A percentile compares a stretch with the other conserved stretches of the same genome.
These are phyloP conservation scores for Herpetomonas muscarum DNA, from an alignment of 208 protist genomes.

Conservation along the genomic window DNA sequence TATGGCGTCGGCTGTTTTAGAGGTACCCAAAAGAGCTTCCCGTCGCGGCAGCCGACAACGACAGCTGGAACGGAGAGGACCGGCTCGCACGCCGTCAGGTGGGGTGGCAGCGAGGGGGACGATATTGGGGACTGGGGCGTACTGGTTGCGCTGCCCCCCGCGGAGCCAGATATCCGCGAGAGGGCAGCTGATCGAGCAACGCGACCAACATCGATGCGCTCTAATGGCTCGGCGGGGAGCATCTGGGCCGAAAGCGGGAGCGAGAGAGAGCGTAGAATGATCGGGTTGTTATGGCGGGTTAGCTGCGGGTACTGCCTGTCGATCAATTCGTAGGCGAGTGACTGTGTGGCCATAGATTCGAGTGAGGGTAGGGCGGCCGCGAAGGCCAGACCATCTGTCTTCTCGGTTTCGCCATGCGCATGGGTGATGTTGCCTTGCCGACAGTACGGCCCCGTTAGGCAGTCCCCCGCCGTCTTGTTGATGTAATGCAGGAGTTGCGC, in stretches of 20 bases:
- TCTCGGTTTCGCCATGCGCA: constrained; percentile 11
- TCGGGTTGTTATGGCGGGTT: constrained; percentile 7
- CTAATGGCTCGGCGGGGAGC: constrained; percentile 45
- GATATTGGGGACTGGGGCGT: constrained; percentile 3
- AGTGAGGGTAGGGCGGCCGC: constrained; percentile 19
- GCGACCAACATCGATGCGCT: constrained; percentile 51
- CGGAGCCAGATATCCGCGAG: not conserved
- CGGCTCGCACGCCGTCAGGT: constrained; percentile 66
- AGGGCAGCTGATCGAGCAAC: constrained; percentile 5
- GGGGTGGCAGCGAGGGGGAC: constrained; percentile 18
- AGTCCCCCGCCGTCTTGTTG: constrained; percentile 33
- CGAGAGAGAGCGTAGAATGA: constrained; percentile 34
- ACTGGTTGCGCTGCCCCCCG: not conserved
- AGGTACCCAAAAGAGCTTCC: constrained; percentile 68
- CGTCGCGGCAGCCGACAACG: constrained; percentile 46
- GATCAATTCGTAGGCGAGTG: constrained; percentile 61
- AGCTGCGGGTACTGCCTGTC: constrained; percentile 28
- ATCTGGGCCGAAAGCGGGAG: constrained; percentile 43
- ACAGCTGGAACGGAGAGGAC: constrained; percentile 57
- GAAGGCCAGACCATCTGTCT: constrained; percentile 5
- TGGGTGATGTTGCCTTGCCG: constrained; percentile 43
- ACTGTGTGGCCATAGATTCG: constrained; percentile 45
- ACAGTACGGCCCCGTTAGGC: constrained; percentile 48
- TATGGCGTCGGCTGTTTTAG: constrained; percentile 7
- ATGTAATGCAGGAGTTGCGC: constrained; percentile 61